Conservation (phyloP, 164 flowering plant genomes). For the Platanus orientalis region DNA sequence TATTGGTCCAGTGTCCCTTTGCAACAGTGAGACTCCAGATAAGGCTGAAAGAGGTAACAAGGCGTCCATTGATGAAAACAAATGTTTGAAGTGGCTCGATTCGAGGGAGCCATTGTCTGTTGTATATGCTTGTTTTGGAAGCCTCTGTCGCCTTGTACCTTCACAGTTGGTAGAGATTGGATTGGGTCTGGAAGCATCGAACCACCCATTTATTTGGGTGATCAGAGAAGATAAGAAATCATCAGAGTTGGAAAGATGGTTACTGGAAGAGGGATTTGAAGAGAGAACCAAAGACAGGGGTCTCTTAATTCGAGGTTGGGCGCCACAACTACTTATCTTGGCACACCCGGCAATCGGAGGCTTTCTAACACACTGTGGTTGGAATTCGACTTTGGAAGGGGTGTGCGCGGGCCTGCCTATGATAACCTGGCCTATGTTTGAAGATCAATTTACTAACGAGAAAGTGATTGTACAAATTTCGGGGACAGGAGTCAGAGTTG, state of each 20-base stretch:
- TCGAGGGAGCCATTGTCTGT: slow-evolving; percentile 32
- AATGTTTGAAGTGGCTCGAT: slow-evolving; percentile 36
- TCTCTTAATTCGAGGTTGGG: slow-evolving; percentile 34
- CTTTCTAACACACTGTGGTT: slow-evolving; percentile 53
- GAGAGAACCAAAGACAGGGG: slow-evolving; percentile 28
- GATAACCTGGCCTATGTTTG: slow-evolving; percentile 37
- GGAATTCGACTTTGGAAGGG: slow-evolving; percentile 39
- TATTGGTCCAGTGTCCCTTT: slow-evolving; percentile 38
- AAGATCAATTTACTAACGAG: slow-evolving; percentile 38
- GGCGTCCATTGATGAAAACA: slow-evolving; percentile 14
- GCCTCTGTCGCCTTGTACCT: slow-evolving; percentile 24
- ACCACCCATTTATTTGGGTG: slow-evolving; percentile 43
- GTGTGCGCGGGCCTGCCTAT: slow-evolving; percentile 28
- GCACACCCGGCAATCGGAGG: slow-evolving; percentile 37
- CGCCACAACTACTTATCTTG: slow-evolving; percentile 36
- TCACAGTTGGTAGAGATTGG: slow-evolving; percentile 42
- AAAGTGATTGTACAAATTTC: slow-evolving; percentile 30
- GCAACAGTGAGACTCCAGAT: slow-evolving; percentile 24
- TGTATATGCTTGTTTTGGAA: slow-evolving; percentile 44
- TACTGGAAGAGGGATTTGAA: slow-evolving; percentile 19
- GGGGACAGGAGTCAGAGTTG: slow-evolving; percentile 32
- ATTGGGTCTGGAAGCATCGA: slow-evolving; percentile 35
- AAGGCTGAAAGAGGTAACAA: slow-evolving; percentile 38
- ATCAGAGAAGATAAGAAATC: slow-evolving; percentile 14
- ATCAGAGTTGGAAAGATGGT: slow-evolving; percentile 22